Evolutionary conservation across 176 grass and related monocot genomes (phyloP).

Genomic region (Triticum dicoccoides): DNA sequence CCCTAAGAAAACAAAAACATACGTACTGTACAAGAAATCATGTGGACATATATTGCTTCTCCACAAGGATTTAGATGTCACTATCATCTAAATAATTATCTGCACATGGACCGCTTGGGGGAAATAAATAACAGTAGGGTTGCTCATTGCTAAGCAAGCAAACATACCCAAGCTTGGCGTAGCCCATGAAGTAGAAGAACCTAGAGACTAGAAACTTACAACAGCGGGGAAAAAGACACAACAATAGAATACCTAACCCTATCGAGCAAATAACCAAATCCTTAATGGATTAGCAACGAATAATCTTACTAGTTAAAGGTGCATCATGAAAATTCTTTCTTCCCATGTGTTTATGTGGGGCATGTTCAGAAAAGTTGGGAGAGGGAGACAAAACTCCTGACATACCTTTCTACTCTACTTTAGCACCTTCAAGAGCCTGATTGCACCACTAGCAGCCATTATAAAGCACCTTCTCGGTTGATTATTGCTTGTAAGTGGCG

Average conservation of each 20-base stretch:
- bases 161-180: conserved; percentile 75
- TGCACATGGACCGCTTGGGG: not conserved
- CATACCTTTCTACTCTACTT: conserved; percentile 17
- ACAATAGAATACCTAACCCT: not conserved
- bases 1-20: not conserved
- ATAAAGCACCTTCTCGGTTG: conserved; percentile 17
- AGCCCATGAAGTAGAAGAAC: conserved; percentile 92
- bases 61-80: not conserved
- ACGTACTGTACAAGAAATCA: too few species aligned
- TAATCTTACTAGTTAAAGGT: not conserved
- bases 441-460: conserved; percentile 1
- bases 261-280: not conserved
- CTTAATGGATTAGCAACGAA: not conserved
- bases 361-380: not conserved
- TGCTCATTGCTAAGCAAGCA: not conserved
- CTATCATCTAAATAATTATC: not conserved
- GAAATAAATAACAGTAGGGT: not conserved
- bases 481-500: not conserved
- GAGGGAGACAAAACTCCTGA: not conserved
- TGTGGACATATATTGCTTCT: not conserved
- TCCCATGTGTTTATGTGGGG: not conserved
- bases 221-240: not conserved
- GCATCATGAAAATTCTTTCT: not conserved
- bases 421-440: conserved; percentile 18
- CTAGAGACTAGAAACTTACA: conserved; percentile 34